These are phyloP conservation scores for Vitis rotundifolia DNA, from an alignment of 164 flowering plant genomes.

Conservation along the genomic window DNA sequence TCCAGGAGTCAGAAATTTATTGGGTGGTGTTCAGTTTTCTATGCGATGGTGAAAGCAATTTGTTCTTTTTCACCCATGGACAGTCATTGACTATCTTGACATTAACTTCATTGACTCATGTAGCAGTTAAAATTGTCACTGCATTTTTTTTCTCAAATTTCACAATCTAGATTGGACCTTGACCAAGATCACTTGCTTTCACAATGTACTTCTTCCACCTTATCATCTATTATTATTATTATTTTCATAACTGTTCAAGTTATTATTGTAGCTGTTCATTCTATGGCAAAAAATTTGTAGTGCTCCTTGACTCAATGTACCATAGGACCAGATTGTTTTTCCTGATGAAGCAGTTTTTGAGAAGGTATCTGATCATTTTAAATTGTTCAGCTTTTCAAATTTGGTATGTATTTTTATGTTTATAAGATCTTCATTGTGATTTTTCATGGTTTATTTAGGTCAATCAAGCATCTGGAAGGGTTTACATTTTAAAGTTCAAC, in stretches of 20 bases:
- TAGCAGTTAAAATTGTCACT: not conserved
- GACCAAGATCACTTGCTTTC: not conserved
- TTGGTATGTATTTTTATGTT: not conserved
- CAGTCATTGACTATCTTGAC: no score
- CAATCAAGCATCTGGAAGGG: conserved; percentile 84
- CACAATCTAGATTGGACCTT: not conserved
- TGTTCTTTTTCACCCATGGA: not conserved
- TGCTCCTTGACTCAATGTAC: conserved; percentile 46
- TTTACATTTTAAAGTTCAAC: conserved; percentile 82
- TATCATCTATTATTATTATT: not conserved
- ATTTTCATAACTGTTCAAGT: not conserved
- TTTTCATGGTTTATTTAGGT: conserved; percentile 45
- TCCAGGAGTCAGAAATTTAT: not conserved
- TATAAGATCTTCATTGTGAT: not conserved
- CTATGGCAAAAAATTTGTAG: not conserved
- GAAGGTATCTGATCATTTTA: conserved; percentile 53
- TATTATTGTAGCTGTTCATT: not conserved
- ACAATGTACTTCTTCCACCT: not conserved
- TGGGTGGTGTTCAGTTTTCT: not conserved
- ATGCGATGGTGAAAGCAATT: not conserved
- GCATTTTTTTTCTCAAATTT: not conserved
- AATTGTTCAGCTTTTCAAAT: not conserved
- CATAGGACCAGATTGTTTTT: conserved; percentile 88
- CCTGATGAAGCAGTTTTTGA: conserved; percentile 96
- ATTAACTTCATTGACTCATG: not conserved